These are phyloP conservation scores for Mallotus japonicus DNA, from an alignment of 441 rosid species.

Conservation along the genomic window DNA sequence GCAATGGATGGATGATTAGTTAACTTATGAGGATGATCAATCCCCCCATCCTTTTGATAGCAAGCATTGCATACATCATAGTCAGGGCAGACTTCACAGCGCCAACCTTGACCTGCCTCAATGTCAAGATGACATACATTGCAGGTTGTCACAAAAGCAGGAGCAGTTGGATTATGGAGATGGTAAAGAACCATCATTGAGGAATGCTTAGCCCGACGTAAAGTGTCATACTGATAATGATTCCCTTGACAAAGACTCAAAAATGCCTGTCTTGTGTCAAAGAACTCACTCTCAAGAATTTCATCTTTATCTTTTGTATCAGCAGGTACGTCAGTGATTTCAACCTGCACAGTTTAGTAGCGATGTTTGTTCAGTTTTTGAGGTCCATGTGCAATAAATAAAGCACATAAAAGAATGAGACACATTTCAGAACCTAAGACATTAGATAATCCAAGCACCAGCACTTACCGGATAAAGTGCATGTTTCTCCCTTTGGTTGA, in stretches of 20 bases:
- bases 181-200: constrained; percentile 99
- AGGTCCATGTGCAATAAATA: not conserved
- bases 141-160: constrained; percentile 95
- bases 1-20: constrained; percentile 91
- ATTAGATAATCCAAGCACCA: constrained; percentile 6
- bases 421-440: not conserved
- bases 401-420: not conserved
- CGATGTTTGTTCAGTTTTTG: constrained; percentile 21
- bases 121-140: constrained; percentile 86
- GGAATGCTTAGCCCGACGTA: constrained; percentile 98
- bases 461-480: constrained; percentile 65
- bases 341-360: constrained; percentile 50
- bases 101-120: constrained; percentile 99
- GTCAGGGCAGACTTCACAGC: constrained; percentile 97
- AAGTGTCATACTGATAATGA: constrained; percentile 97
- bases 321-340: constrained; percentile 64
- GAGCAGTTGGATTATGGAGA: constrained; percentile 99
- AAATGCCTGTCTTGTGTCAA: constrained; percentile 98
- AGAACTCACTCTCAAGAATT: constrained; percentile 97
- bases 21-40: constrained; percentile 98
- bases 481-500: constrained; percentile 82
- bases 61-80: constrained; percentile 94
- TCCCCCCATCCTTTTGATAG: constrained; percentile 80
- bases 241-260: constrained; percentile 99
- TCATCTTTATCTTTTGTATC: constrained; percentile 97